These are phyloP conservation scores for Acacia confusa DNA, from an alignment of 306 rosid species.

Conservation along the genomic window DNA sequence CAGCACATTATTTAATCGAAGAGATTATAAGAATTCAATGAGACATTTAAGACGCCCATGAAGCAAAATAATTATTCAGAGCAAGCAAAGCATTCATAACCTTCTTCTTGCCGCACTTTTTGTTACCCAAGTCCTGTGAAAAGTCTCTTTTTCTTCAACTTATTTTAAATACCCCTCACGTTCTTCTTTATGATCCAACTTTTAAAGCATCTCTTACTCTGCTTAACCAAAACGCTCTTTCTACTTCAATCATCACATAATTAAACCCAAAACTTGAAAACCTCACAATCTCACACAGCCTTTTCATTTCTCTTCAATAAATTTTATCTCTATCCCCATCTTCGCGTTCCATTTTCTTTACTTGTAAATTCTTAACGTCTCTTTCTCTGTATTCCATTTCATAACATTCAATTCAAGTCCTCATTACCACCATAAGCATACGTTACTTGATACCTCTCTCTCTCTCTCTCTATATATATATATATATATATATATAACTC, in stretches of 20 bases:
- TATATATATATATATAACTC: background rate
- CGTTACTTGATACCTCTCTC: constrained; percentile 30
- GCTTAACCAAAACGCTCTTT: constrained; percentile 31
- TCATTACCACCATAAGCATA: constrained; percentile 10
- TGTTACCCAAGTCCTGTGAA: constrained; percentile 18
- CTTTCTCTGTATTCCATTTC: constrained; percentile 16
- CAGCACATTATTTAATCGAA: background rate
- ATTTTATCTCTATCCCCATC: constrained; percentile 14
- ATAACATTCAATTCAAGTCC: constrained; percentile 14
- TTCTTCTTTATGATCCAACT: constrained; percentile 28
- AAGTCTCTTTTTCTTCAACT: background rate
- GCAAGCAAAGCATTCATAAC: constrained; percentile 6
- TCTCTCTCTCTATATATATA: too few species aligned
- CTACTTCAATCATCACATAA: constrained; percentile 15
- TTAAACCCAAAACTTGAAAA: background rate
- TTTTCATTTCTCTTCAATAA: constrained; percentile 42
- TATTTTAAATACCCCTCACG: constrained; percentile 21
- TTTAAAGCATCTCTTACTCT: constrained; percentile 24
- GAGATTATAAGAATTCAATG: background rate
- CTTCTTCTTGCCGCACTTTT: constrained; percentile 35
- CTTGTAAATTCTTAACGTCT: constrained; percentile 22
- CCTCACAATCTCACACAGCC: constrained; percentile 2
- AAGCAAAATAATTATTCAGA: background rate
- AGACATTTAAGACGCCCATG: background rate
- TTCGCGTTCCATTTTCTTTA: constrained; percentile 17